Evolutionary conservation across 257 asterid species (phyloP), one percentile per base, ranked within the genome.

Genomic region (Solanum clarkiae): DNA sequence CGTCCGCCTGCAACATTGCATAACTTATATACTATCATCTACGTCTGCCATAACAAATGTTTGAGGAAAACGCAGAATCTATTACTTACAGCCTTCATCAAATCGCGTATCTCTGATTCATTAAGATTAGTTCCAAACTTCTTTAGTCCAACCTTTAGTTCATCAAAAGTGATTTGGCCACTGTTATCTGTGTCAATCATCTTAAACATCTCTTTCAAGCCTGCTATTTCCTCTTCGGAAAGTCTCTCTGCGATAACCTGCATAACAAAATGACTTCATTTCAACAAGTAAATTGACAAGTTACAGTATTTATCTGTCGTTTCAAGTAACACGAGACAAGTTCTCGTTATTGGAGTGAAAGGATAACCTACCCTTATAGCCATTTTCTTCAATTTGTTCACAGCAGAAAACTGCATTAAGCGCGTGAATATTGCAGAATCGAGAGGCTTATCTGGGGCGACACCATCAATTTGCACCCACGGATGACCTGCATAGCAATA

Each of bases 191-290:
- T 88, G 60, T 96, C 98, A 17, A 94, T 91, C 94, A 90, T 91
- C 87, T 91, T 93, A 82, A 95, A 94, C 93, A 93, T 93, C 88
- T 93, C 98, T 86, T 89, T 96, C 5, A 96, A 86, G 51, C 99
- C 98, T 1, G 97, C 98, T 68, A 94, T 96, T 90, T 96, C 98
- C 86, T 96, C 99, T 89, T 94, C 97, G 0, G 98, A 93, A 29
- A 96, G 94, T 79, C 91, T 88, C 81, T 93, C 97, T 22, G 98
- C 99, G 62, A 96, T 96, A 36, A 96, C 94, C 99, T 96, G 72
- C 63, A 55, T 8, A 83, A 24, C 8, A 63, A 17, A 59, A 59
- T 11, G n/a, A 57, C 65, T 42, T 42, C 45, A 36, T 26, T 26
- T 26, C 40, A 36, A 3, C 3, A 36, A 36, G 40, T 36, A 36